Base-by-base conservation (phyloP, 2,329 filamentous ascomycete species). In the Dactylonectria macrodidyma region DNA sequence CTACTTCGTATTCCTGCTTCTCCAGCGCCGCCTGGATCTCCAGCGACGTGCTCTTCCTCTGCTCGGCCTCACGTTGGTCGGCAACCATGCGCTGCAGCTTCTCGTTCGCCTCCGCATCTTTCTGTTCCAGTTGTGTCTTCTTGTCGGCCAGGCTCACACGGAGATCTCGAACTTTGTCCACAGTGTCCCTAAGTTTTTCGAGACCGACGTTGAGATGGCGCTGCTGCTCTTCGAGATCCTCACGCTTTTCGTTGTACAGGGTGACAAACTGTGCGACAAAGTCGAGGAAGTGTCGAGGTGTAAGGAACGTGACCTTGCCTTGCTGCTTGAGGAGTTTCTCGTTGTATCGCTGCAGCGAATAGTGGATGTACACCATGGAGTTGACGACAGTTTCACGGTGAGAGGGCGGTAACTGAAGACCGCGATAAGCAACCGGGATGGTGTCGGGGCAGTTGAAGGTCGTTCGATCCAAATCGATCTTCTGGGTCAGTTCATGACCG, bases 211-310 rank as follows among this genome's bases (percentile, higher is more conserved):
- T 99, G 70, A 99, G 87, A 88, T 99, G 96, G 34, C 96, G 93
- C 79, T 99, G 96, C 81, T 99, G 96, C 80, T 99, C 96, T 81
- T 99, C 96, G 1, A 99, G 89, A 78, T 99, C 96, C 80, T 98
- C 96, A 11, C 97, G 93, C 86, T 99, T 99, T 82, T 99, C 96
- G 70, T 95, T 97, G 84, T 98, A 98, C 7, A 99, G 87, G 81
- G 93, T 96, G 81, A 98, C 95, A 79, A 98, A 99, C 79, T 99
- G 96, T 46, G 95, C 94, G 66, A 99, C 95, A 77, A 99, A 99
- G 80, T 99, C 97, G 59, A 99, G 85, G 85, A 97, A 99, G 81
- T 99, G 96, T 52, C 96, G 92, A 52, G 96, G 96, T 11, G 97
- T 99, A 64, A 99, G 90, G 85, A 93, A 98, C 0, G 96, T 98